phyloP scores from a whole-genome alignment of 345 rosid genomes.

The Bretschneidera sinensis region DNA sequence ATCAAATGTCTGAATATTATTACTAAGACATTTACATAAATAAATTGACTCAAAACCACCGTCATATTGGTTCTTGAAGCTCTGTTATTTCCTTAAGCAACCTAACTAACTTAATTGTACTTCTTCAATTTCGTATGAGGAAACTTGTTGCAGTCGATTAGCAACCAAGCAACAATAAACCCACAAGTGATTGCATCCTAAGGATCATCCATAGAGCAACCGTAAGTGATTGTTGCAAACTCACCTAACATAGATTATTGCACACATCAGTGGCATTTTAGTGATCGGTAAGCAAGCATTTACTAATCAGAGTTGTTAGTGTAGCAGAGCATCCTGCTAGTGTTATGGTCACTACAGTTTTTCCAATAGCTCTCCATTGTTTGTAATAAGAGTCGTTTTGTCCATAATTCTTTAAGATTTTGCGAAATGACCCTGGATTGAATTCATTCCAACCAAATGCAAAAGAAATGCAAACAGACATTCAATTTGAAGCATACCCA shows the following conservation, averaged over 20 bases:
- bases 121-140: conserved; percentile 24
- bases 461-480: no score
- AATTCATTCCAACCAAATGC: conserved; percentile 43
- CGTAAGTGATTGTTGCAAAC: conserved; percentile 38
- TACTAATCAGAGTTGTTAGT: conserved; percentile 33
- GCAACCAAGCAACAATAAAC: conserved; percentile 37
- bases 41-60: no score
- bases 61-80: no score
- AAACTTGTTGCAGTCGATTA: conserved; percentile 31
- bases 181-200: conserved; percentile 43
- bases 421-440: conserved; percentile 42
- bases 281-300: conserved; percentile 26
- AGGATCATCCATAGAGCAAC: conserved; percentile 37
- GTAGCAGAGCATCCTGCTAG: conserved; percentile 42
- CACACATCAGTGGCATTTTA: conserved; percentile 40
- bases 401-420: conserved; percentile 26
- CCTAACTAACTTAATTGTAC: no score
- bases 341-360: conserved; percentile 42
- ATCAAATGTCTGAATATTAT: no score
- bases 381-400: conserved; percentile 27
- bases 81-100: no score
- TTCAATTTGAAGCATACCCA: no score
- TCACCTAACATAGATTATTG: conserved; percentile 41
- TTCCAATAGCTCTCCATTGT: conserved; percentile 41
- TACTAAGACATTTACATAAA: no score